Base-by-base conservation (phyloP, 2,329 filamentous ascomycete genomes). In the Thielaviopsis punctulata region DNA sequence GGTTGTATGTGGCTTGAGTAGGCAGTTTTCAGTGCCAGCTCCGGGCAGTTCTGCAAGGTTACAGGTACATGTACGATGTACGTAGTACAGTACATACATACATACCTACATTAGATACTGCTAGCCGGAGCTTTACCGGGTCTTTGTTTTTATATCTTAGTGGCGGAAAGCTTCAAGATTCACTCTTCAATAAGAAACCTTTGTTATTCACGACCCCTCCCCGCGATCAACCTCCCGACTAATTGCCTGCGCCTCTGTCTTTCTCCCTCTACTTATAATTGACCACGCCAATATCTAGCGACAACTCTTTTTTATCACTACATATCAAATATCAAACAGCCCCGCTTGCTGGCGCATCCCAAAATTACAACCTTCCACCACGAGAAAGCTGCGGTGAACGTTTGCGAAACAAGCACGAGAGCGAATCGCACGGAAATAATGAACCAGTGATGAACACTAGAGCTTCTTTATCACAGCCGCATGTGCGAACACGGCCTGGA, bases 401-500 rank as follows among this genome's bases (percentile, higher is more conserved):
- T n/a, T 33, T 27, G 25, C 27, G 10, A 39, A 4, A 39, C 33
- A 39, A 18, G 33, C 33, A n/a, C n/a, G n/a, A n/a, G n/a, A n/a
- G n/a, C n/a, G n/a, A n/a, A n/a, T 27, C 25, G 25, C 25, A 27
- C 25, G 25, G 4, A 41, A 41, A 41, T 41, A 41, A 46, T 43
- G 53, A 33, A 23, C 19, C 33, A 12, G 49, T 39, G 25, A 55
- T 55, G 53, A 25, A 48, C 15, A 36, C 53, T 4, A 25, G 41
- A 39, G 39, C 50, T 47, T 44, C 53, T 15, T 33, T 52, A n/a
- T 39, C 53, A 30, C 15, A 43, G 21, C 45, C 53, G 24, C 48
- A 56, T 48, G 36, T 33, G 15, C 49, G 53, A n/a, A 7, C 49
- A 22, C 53, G 48, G 8, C 45, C 54, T 13, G 27, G 49, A 19